Base-by-base conservation (phyloP, 2,329 filamentous ascomycete genomes). In the Calonectria naviculata region DNA sequence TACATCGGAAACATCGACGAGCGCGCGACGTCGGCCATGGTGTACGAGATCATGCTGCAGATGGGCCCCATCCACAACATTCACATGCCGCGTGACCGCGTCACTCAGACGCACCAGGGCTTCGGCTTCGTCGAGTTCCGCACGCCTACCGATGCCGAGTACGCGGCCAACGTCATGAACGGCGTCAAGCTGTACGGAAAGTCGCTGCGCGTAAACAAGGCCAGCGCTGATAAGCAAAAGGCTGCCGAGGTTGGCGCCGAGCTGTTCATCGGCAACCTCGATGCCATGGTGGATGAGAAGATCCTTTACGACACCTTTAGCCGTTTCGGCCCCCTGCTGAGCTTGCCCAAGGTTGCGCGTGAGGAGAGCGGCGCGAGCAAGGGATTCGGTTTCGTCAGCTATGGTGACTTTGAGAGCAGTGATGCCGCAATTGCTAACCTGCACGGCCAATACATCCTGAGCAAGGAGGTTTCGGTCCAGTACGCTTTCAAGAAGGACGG, bases 401-500 rank as follows among this genome's bases (percentile, higher is more conserved):
- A 95, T 80, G 92, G 92, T 81, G 93, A 94, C 80, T 99, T 99
- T 81, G 97, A 98, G 80, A 93, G 95, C 77, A 97, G 95, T 13
- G 97, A 99, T 80, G 93, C 94, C 73, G 95, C 97, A 47, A 94
- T 97, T 73, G 89, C 92, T 75, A 97, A 96, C 82, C 95, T 99
- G 93, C 94, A 98, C 82, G 95, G 95, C 63, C 95, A 98, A 85
- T 98, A 97, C 84, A 91, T 99, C 71, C 95, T 97, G 88, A 98
- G 97, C 87, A 98, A 98, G 86, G 94, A 98, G 83, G 93, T 98
- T 78, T 94, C 93, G 3, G 97, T 99, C 52, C 96, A 98, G 84
- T 99, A 98, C 83, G 97, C 97, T 44, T 98, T 98, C 89, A 99
- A 99, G 89, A 98, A 98, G 85, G 97, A 99, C 80, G 97, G 97